Conservation (phyloP, 768 basidiomycete genomes). For the Phlebiopsis flavidoalba region DNA sequence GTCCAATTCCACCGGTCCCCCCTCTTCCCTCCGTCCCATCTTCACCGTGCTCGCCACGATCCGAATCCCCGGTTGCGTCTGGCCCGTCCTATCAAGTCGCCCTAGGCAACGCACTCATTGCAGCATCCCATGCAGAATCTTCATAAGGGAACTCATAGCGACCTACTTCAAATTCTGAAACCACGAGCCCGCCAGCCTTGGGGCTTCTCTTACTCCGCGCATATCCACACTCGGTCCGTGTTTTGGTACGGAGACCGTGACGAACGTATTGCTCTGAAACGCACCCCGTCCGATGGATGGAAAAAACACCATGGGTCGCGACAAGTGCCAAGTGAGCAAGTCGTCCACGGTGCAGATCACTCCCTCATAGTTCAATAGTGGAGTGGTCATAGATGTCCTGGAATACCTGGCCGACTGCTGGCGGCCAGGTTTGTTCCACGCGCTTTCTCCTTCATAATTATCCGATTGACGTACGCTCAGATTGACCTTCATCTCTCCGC, state of each 20-base stretch:
- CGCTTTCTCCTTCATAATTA: not conserved
- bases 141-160: constrained; percentile 86
- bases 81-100: constrained; percentile 54
- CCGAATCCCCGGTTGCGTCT: constrained; percentile 28
- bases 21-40: constrained; percentile 50
- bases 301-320: constrained; percentile 74
- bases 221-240: constrained; percentile 68
- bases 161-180: constrained; percentile 91
- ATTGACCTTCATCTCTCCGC: not conserved
- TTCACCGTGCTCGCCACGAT: constrained; percentile 27
- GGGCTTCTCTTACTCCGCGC: constrained; percentile 83
- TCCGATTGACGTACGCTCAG: not conserved
- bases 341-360: constrained; percentile 88
- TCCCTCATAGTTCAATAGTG: constrained; percentile 89
- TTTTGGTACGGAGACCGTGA: constrained; percentile 95
- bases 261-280: constrained; percentile 88
- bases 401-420: constrained; percentile 57
- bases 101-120: constrained; percentile 86
- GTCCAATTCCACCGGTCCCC: constrained; percentile 14
- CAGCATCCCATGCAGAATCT: constrained; percentile 93
- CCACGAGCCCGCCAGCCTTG: constrained; percentile 81
- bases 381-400: constrained; percentile 80
- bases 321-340: constrained; percentile 71
- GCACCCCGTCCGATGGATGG: constrained; percentile 94
- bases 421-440: constrained; percentile 20